A percentile compares a stretch with the other conserved stretches of the same genome.
phyloP scores from a whole-genome alignment of 371 early-diverging fungal species.

The Haplosporangium sp. region DNA sequence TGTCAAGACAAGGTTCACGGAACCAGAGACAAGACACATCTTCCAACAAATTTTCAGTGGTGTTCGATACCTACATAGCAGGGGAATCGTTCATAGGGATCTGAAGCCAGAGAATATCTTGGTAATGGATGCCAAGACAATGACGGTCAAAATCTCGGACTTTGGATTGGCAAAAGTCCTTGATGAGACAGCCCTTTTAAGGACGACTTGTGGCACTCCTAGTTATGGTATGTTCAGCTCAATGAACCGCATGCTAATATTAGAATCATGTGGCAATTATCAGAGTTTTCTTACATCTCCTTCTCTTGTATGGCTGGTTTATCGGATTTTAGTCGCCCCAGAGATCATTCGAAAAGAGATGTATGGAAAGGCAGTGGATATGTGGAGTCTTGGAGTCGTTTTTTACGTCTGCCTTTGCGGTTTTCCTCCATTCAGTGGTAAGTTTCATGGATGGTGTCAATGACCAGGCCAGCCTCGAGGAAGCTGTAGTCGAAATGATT shows the following conservation, averaged over 20 bases:
- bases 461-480: not conserved
- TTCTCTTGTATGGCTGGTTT: too few relatives aligned
- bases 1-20: constrained; percentile 70
- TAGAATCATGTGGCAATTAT: not conserved
- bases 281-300: too few relatives aligned
- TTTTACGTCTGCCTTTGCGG: constrained; percentile 97
- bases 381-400: constrained; percentile 99
- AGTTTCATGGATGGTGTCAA: constrained; percentile 2
- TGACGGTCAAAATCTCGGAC: constrained; percentile 90
- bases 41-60: constrained; percentile 83
- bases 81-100: constrained; percentile 82
- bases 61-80: constrained; percentile 75
- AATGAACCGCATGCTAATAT: not conserved
- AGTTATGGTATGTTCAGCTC: constrained; percentile 78
- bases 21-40: constrained; percentile 80
- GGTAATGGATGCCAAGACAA: constrained; percentile 61
- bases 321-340: constrained; percentile 76
- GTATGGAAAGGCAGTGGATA: constrained; percentile 91
- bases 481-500: not conserved
- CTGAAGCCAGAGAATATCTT: constrained; percentile 89
- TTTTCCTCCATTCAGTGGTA: constrained; percentile 90
- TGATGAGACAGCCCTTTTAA: constrained; percentile 66
- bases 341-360: constrained; percentile 84
- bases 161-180: constrained; percentile 93
- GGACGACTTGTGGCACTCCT: constrained; percentile 95